Conservation (phyloP, 1,284 basidiomycete species). For the Megacollybia platyphylla region DNA sequence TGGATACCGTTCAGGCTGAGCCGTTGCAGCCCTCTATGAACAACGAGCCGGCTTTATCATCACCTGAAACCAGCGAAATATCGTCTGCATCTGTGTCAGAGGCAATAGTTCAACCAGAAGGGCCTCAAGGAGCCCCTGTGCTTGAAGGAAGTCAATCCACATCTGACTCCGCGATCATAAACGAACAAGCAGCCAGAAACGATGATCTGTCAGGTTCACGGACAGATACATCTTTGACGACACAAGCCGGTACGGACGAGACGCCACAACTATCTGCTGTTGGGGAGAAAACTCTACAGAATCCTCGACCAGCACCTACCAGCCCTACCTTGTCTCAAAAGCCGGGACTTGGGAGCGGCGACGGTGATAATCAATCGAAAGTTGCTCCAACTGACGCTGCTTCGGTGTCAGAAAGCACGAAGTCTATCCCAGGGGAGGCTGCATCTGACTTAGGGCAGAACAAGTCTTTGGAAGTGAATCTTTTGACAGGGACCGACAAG, state of each 20-base stretch:
- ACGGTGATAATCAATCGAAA: conserved; percentile 4
- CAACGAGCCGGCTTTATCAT: no score
- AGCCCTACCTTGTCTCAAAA: not conserved
- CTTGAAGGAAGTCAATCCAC: no score
- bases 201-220: no score
- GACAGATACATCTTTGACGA: no score
- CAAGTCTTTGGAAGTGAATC: conserved; percentile 6
- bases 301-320: not conserved
- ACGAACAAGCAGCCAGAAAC: no score
- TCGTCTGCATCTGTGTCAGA: no score
- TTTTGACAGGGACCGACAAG: conserved; percentile 6
- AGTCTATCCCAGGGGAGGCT: conserved; percentile 5
- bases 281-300: not conserved
- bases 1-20: no score
- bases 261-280: not conserved
- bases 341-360: not conserved
- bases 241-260: not conserved
- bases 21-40: no score
- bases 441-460: conserved; percentile 1
- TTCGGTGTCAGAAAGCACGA: conserved; percentile 6
- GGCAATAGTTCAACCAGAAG: no score
- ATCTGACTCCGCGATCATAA: no score
- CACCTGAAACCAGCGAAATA: no score
- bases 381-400: conserved; percentile 6
- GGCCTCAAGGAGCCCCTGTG: no score